Base-by-base conservation (phyloP, 2,329 filamentous ascomycete genomes). In the Nemania bipapillata region DNA sequence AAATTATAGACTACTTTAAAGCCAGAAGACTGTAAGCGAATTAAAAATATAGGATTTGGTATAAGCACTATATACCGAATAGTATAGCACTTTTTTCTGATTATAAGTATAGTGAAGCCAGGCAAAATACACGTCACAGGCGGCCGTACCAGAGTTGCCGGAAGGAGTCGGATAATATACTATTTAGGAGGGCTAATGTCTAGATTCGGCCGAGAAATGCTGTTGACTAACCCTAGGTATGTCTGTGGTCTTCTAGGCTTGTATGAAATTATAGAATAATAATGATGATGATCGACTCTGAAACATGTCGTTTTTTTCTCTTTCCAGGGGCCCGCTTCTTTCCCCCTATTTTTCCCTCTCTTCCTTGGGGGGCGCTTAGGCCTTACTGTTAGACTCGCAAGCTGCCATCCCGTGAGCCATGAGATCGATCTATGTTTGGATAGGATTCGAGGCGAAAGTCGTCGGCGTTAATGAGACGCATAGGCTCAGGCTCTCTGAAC, bases 381-480 rank as follows among this genome's bases (percentile, higher is more conserved):
- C n/a, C 45, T 20, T 24, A 22, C 1, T 12, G 7, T 12, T 8
- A 47, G 1, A 4, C 4, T 24, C 3, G 45, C 45, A 47, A 24
- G 45, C 20, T 6, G 3, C n/a, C 22, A 30, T 28, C 26, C 4
- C 5, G 26, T 28, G n/a, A 35, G 35, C 4, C 26, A 30, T 32
- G 3, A 12, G 20, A 26, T 17, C 6, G 15, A 6, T 47, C 28
- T 15, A 17, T 12, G 22, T 35, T 28, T 11, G 30, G n/a, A 22
- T n/a, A 26, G 7, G 32, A 35, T 7, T 47, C 35, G 17, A 70
- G 40, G 22, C 68, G 68, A 47, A 59, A 68, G 52, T 70, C 65
- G 9, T 70, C 68, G 1, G 62, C 65, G 8, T 64, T 61, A 15
- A 70, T 35, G 30, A 70, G 32, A 26, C 35, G 65, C 65, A 70